phyloP scores from a whole-genome alignment of 495 filamentous ascomycete species.

The Hypoxylon crocopeplum region DNA sequence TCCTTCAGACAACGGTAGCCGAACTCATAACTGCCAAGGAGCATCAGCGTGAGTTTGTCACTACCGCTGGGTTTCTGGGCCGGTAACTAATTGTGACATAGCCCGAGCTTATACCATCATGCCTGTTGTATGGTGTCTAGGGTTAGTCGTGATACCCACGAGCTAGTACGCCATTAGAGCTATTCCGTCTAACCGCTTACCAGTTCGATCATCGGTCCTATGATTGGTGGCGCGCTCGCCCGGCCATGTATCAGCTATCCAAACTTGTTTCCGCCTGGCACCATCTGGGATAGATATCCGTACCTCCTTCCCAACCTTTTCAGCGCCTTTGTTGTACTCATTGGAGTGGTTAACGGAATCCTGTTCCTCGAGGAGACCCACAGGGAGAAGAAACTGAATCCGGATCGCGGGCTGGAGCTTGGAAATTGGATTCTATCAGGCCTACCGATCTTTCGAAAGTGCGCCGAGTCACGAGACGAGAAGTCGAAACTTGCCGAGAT shows the following conservation, averaged over 20 bases:
- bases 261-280: constrained; percentile 70
- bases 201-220: constrained; percentile 81
- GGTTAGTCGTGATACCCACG: constrained; percentile 54
- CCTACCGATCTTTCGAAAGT: constrained; percentile 47
- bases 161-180: not conserved
- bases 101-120: constrained; percentile 94
- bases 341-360: constrained; percentile 82
- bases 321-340: constrained; percentile 76
- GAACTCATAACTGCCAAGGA: constrained; percentile 91
- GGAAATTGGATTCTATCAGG: constrained; percentile 74
- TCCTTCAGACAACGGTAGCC: constrained; percentile 92
- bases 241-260: constrained; percentile 85
- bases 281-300: constrained; percentile 82
- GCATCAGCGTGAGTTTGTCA: constrained; percentile 74
- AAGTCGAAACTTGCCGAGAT: constrained; percentile 42
- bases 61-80: not conserved
- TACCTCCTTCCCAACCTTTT: constrained; percentile 95
- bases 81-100: constrained; percentile 46
- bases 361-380: constrained; percentile 97
- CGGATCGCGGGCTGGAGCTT: constrained; percentile 76
- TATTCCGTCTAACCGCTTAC: constrained; percentile 28
- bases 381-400: constrained; percentile 75
- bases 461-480: constrained; percentile 36
- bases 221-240: constrained; percentile 87
- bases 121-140: constrained; percentile 97